A percentile compares a stretch with the other conserved stretches of the same genome.
Evolutionary conservation across 768 basidiomycete species (phyloP).

Genomic region (Russula lepida): DNA sequence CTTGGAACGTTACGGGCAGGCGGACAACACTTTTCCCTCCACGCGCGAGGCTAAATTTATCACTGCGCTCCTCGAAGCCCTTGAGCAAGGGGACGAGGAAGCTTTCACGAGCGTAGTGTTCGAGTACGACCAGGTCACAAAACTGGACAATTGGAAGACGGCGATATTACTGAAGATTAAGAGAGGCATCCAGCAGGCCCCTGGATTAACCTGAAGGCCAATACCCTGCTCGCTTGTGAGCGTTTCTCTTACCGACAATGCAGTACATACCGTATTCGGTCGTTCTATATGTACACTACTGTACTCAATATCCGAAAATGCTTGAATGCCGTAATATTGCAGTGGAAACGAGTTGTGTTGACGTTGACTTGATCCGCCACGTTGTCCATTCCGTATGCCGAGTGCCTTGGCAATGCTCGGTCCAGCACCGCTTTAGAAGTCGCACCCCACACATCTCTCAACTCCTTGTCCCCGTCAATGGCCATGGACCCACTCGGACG

Average conservation of each 20-base stretch:
- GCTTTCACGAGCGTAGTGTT: conserved; percentile 76
- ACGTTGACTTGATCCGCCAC: not conserved
- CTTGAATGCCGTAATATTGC: not conserved
- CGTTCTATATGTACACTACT: not conserved
- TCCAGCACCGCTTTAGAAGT: not conserved
- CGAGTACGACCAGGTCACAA: conserved; percentile 87
- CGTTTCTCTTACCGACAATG: not conserved
- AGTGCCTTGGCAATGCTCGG: not conserved
- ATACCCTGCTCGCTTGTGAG: not conserved
- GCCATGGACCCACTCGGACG: conserved; percentile 39
- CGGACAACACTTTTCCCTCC: conserved; percentile 77
- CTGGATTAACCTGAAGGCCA: conserved; percentile 23
- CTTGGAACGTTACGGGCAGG: conserved; percentile 63
- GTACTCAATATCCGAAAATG: not conserved
- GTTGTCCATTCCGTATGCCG: conserved; percentile 6
- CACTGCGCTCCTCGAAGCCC: conserved; percentile 66
- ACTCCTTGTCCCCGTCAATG: not conserved
- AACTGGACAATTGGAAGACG: conserved; percentile 97
- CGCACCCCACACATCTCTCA: not conserved
- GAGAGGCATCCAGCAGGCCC: conserved; percentile 59
- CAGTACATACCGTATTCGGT: not conserved
- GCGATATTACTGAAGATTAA: conserved; percentile 85
- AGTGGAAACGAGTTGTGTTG: not conserved
- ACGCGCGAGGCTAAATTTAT: conserved; percentile 93
- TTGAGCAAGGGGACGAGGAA: conserved; percentile 62